Conservation (phyloP, 1,284 basidiomycete genomes). For the Nidula niveotomentosa region DNA sequence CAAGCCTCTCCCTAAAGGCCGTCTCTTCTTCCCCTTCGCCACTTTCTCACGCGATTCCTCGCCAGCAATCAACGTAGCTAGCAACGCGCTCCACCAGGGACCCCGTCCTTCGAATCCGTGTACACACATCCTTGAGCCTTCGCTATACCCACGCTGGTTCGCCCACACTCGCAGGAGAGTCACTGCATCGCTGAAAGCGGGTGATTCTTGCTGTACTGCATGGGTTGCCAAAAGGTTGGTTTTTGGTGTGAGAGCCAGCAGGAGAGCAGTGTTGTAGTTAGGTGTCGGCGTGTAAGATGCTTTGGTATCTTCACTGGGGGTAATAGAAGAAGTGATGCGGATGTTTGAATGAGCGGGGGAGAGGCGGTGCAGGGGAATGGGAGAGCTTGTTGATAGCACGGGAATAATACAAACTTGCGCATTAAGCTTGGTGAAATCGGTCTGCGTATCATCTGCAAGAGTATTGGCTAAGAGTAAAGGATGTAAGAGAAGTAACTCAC, state of each 20-base stretch:
- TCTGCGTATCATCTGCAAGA: conserved; percentile 44
- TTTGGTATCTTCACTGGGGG: conserved; percentile 16
- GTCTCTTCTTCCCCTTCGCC: conserved; percentile 37
- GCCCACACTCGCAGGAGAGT: conserved; percentile 89
- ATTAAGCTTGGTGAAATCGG: conserved; percentile 70
- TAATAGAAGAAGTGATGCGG: conserved; percentile 34
- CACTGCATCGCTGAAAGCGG: conserved; percentile 76
- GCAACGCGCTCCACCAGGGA: conserved; percentile 67
- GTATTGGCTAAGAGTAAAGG: conserved; percentile 8
- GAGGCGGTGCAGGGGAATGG: conserved; percentile 67
- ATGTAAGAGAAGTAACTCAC: conserved; percentile 32
- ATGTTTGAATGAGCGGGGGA: conserved; percentile 79
- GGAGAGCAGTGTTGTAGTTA: conserved; percentile 78
- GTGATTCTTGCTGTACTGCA: conserved; percentile 56
- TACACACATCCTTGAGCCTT: conserved; percentile 53
- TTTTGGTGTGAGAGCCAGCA: conserved; percentile 67
- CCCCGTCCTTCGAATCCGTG: conserved; percentile 70
- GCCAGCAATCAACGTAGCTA: conserved; percentile 74
- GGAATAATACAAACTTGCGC: conserved; percentile 77
- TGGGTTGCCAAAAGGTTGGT: conserved; percentile 73
- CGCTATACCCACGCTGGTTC: conserved; percentile 80
- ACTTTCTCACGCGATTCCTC: conserved; percentile 45
- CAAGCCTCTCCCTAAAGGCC: conserved; percentile 67
- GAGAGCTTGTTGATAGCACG: conserved; percentile 53
- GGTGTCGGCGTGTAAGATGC: conserved; percentile 53